Base-by-base conservation (phyloP, 495 filamentous ascomycete genomes). In the Beverwykella pulmonaria region DNA sequence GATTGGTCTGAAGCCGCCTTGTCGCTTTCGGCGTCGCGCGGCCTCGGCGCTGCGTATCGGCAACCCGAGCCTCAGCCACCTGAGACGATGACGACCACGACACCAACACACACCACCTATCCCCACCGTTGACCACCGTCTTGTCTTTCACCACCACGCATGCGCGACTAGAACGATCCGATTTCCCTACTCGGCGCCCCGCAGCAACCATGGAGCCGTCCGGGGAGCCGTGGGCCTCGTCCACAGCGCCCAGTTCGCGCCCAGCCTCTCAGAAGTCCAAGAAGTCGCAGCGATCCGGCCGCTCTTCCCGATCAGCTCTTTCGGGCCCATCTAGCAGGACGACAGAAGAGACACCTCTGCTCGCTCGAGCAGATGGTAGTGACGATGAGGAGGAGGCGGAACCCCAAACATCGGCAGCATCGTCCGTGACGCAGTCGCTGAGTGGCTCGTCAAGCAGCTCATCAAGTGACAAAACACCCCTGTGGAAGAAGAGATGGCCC, bases 311-410 rank as follows among this genome's bases (percentile, higher is more conserved):
- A 44, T 67, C 69, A 29, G 48, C 59, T 14, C 56, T 39, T 17
- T 72, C 69, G 30, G 25, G 73, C 26, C 74, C 59, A 17, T 71
- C 70, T 7, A 61, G 74, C 10, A 72, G 70, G 10, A 67, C 76
- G 3, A 69, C 73, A 64, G 85, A 87, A 68, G 76, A 80, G 62
- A 86, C 84, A 12, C 85, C 85, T n/a, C 75, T 87, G 22, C 73
- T 86, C 30, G 79, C 79, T 32, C 62, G 71, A 73, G 81, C 78
- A 54, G 78, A 80, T 22, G 53, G 68, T 14, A 77, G 79, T 23
- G 77, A 78, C 15, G 68, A 67, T 32, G 72, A 73, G 32, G 69
- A 69, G 22, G 79, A 79, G 30, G 63, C 65, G 12, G 75, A 67
- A 19, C 77, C 76, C 15, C 55, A 49, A 64, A 56, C 69, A 10